phyloP scores from a whole-genome alignment of 306 rosid species.

The Sicyos edulis region DNA sequence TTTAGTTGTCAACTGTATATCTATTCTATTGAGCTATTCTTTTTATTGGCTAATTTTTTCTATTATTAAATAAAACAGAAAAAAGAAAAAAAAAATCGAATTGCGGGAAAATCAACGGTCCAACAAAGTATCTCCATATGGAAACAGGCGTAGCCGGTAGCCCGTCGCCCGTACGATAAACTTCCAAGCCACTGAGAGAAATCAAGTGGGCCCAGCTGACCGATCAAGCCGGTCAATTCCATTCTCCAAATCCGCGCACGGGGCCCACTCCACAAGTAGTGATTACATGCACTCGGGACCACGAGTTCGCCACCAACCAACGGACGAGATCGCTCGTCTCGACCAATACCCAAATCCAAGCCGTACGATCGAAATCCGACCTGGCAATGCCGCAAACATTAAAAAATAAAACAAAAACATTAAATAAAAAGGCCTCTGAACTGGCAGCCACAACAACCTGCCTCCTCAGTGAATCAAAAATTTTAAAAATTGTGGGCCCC shows the following conservation, averaged over 20 bases:
- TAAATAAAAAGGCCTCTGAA: slow-evolving; percentile 7
- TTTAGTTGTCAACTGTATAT: no score
- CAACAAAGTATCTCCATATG: not conserved
- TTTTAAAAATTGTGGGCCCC: slow-evolving; percentile 19
- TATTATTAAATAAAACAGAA: no score
- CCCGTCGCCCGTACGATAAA: not conserved
- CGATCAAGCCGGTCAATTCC: slow-evolving; percentile 12
- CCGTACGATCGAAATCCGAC: slow-evolving; percentile 7
- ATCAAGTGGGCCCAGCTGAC: slow-evolving; percentile 11
- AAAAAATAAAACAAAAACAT: not conserved
- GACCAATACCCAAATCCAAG: not conserved
- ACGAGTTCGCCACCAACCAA: not conserved
- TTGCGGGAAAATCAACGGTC: not conserved
- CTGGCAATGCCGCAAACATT: not conserved
- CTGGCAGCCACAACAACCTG: slow-evolving; percentile 21
- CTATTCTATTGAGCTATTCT: no score
- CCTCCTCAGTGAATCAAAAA: slow-evolving; percentile 21
- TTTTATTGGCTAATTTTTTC: no score
- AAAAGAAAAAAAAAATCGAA: no score
- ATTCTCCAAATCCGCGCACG: slow-evolving; percentile 8
- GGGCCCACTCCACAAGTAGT: slow-evolving; percentile 12
- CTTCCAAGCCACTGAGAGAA: not conserved
- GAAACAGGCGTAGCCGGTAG: slow-evolving; percentile 13
- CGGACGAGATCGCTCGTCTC: not conserved
- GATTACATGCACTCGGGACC: slow-evolving; percentile 1